Base-by-base conservation (phyloP, 2,329 filamentous ascomycete species). In the Fusarium illudens region DNA sequence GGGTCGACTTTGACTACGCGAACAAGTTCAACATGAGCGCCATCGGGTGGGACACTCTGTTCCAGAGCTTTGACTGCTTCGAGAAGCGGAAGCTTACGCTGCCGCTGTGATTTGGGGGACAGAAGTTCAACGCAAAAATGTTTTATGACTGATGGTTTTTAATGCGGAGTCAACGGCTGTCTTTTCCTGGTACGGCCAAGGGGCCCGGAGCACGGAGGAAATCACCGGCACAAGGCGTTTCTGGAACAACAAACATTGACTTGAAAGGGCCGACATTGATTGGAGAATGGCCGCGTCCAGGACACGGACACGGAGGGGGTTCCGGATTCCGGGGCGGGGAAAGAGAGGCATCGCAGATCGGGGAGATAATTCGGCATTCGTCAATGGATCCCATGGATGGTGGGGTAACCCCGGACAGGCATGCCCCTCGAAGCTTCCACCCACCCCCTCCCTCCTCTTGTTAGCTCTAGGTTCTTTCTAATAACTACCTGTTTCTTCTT, bases 21-120 rank as follows among this genome's bases (percentile, higher is more conserved):
- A 58, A 84, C 78, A 86, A 85, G 75, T 82, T 77, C 73, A 79
- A 87, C 71, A 70, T 87, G 53, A 75, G 78, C 25, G 76, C 75
- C 27, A 81, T 84, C 46, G 58, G 74, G 48, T 87, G 84, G 85
- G 74, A 83, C 48, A 76, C 60, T n/a, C 59, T 78, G 19, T 73
- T 80, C 52, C 66, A 60, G 52, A 79, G 77, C 66, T 81, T 81
- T 54, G 73, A 77, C 58, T 81, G 79, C 62, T 32, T 51, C 4
- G 17, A 60, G 11, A 74, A 74, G 54, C 62, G 57, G 49, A 36
- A 36, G n/a, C n/a, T n/a, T n/a, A n/a, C n/a, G n/a, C n/a, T n/a
- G n/a, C n/a, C n/a, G n/a, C n/a, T n/a, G n/a, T n/a, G n/a, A n/a
- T n/a, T n/a, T n/a, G n/a, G n/a, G n/a, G n/a, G n/a, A n/a, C n/a